Evolutionary conservation across 768 basidiomycete species (phyloP).

Genomic region (Galerina sulciceps): DNA sequence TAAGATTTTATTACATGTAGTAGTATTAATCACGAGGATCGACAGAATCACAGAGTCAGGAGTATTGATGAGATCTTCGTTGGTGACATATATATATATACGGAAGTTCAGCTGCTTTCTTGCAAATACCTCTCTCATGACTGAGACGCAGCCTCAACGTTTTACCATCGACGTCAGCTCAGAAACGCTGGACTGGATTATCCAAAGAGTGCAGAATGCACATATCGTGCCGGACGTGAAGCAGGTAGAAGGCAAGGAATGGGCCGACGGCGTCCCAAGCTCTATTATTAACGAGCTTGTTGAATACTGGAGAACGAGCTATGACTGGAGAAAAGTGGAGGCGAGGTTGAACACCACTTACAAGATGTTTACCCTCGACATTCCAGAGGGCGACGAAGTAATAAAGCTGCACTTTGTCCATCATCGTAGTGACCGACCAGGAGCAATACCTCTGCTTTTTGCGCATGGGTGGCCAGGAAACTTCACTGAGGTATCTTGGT

Average conservation of each 20-base stretch:
- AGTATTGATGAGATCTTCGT: neutral
- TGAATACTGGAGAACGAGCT: constrained; percentile 48
- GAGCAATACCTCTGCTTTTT: constrained; percentile 58
- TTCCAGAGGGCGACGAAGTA: constrained; percentile 46
- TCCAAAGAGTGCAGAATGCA: constrained; percentile 44
- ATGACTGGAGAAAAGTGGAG: constrained; percentile 56
- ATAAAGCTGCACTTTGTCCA: constrained; percentile 61
- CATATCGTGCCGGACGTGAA: constrained; percentile 47
- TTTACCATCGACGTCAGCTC: constrained; percentile 48
- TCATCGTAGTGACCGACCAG: constrained; percentile 38
- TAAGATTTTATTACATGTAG: no score
- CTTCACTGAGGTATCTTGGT: constrained; percentile 33
- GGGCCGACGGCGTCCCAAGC: constrained; percentile 53
- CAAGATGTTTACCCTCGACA: constrained; percentile 55
- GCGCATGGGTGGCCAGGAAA: constrained; percentile 57
- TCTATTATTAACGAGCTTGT: constrained; percentile 43
- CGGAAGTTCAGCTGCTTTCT: neutral
- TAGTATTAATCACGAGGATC: no score
- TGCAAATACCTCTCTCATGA: constrained; percentile 1
- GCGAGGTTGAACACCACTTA: constrained; percentile 48
- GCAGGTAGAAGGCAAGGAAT: constrained; percentile 45
- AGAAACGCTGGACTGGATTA: constrained; percentile 41
- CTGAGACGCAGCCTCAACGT: constrained; percentile 17
- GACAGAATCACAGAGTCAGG: no score
- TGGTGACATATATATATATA: neutral